Conservation (phyloP, 305 asterid species). For the Euphrasia arctica region DNA sequence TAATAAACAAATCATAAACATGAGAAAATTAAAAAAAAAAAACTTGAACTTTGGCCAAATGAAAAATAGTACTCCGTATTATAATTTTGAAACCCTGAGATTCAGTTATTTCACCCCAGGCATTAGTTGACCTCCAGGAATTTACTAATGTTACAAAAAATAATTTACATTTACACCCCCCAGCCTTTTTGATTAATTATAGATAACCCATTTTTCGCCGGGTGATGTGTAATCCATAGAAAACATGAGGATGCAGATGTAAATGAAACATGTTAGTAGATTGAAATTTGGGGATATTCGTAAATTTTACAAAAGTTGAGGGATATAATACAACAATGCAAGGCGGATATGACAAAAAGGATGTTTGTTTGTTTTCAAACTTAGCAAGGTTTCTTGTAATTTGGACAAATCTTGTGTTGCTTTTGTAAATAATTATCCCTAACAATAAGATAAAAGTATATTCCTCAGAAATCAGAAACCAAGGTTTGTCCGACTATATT, state of each 20-base stretch:
- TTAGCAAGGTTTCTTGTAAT: too few relatives aligned
- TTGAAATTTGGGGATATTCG: constrained; percentile 56
- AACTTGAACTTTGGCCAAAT: too few relatives aligned
- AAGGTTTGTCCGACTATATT: not conserved
- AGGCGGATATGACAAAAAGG: not conserved
- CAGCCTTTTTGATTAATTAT: not conserved
- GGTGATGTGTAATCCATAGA: not conserved
- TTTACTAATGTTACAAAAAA: too few relatives aligned
- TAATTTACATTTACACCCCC: too few relatives aligned
- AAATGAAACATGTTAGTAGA: constrained; percentile 33
- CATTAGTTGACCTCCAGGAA: not conserved
- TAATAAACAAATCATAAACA: too few relatives aligned
- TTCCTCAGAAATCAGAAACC: not conserved
- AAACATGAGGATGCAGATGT: constrained; percentile 38
- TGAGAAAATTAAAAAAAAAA: too few relatives aligned
- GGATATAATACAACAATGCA: too few relatives aligned
- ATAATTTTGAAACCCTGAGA: not conserved
- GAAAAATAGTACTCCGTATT: too few relatives aligned
- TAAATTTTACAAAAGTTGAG: not conserved
- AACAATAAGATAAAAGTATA: not conserved
- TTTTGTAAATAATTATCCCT: not conserved
- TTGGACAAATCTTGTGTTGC: not conserved
- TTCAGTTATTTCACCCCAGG: too few relatives aligned
- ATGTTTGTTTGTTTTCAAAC: too few relatives aligned
- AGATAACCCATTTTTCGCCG: not conserved